phyloP scores from a whole-genome alignment of 768 basidiomycete species.

The Leccinum olivaceopallidum region DNA sequence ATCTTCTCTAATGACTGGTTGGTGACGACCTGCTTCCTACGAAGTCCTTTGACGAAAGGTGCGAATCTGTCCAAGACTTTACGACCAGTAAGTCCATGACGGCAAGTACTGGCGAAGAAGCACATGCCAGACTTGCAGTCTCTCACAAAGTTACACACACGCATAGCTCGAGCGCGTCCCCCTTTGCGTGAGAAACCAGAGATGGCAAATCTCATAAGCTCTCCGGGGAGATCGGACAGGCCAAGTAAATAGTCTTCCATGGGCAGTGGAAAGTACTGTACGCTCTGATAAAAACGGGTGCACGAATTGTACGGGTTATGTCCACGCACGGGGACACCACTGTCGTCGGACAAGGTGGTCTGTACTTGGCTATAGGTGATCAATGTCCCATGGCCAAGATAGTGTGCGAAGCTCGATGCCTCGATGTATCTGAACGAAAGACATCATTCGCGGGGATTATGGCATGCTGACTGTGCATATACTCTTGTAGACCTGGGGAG shows the following conservation, averaged over 20 bases:
- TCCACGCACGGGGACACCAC: constrained; percentile 62
- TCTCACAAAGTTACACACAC: constrained; percentile 72
- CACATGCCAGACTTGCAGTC: constrained; percentile 67
- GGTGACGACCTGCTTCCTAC: constrained; percentile 88
- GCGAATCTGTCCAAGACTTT: constrained; percentile 79
- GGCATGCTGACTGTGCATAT: constrained; percentile 8
- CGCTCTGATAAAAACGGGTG: constrained; percentile 4
- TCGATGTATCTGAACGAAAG: constrained; percentile 70
- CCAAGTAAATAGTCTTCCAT: constrained; percentile 89
- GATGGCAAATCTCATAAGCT: constrained; percentile 95
- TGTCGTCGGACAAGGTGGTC: constrained; percentile 54
- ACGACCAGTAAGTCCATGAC: constrained; percentile 2
- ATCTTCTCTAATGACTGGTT: constrained; percentile 90
- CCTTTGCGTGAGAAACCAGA: constrained; percentile 72
- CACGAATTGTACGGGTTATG: constrained; percentile 4
- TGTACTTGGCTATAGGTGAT: constrained; percentile 73
- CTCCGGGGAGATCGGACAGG: constrained; percentile 92
- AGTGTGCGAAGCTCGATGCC: constrained; percentile 86
- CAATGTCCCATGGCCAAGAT: constrained; percentile 67
- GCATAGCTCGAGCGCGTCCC: constrained; percentile 58
- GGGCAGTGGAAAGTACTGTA: constrained; percentile 77
- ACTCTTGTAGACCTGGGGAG: constrained; percentile 84
- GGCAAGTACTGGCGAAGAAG: neutral
- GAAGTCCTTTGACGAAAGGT: constrained; percentile 67
- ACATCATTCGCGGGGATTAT: constrained; percentile 17